Evolutionary conservation across 225 moss, liverwort and hornwort species (phyloP), one percentile per base, ranked within the genome.

Genomic region (Rhytidiadelphus loreus): DNA sequence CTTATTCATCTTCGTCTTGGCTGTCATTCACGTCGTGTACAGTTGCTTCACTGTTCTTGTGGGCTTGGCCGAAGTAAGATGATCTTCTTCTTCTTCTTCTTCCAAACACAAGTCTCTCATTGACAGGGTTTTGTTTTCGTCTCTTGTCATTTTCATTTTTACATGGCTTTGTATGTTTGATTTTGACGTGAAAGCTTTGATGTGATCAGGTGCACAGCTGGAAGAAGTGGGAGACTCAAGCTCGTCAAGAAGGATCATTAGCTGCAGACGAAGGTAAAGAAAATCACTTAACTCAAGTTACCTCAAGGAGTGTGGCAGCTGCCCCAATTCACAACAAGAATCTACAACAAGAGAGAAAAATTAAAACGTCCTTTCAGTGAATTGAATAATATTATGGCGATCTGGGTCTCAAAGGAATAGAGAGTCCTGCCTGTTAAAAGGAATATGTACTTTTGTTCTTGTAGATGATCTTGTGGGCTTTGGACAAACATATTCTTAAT

Each of bases 1-100:
- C 81, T 81, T 99, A 39, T 99, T 99, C 91, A 96, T 99, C 89
- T 99, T 99, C 84, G 96, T 95, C 53, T 85, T 99, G 92, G 98
- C 98, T 53, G 56, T 93, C 33, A 91, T 95, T 37, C 99, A 99
- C 62, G 99, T 96, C 19, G 3, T 84, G 32, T 99, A 97, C 95
- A 95, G 97, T 83, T 90, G 93, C 89, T 19, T 92, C 28, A 99
- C 96, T 6, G 95, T 99, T 77, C 81, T 91, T 10, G 80, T 96
- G 75, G 96, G 96, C 83, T 92, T 96, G 85, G 87, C 75, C 39
- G 92, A 94, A 93, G 98, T 98, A 90, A 94, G 95, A 53, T 8
- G 48, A n/a, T n/a, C n/a, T 46, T 25, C 7, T 1, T 37, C 16
- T 52, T 23, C 22, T 23, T 29, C 22, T 29, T 37, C 5, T 28